A percentile compares a stretch with the other conserved stretches of the same genome.
Evolutionary conservation across 176 grass and related monocot genomes (phyloP).

Genomic region (Ensete glaucum): DNA sequence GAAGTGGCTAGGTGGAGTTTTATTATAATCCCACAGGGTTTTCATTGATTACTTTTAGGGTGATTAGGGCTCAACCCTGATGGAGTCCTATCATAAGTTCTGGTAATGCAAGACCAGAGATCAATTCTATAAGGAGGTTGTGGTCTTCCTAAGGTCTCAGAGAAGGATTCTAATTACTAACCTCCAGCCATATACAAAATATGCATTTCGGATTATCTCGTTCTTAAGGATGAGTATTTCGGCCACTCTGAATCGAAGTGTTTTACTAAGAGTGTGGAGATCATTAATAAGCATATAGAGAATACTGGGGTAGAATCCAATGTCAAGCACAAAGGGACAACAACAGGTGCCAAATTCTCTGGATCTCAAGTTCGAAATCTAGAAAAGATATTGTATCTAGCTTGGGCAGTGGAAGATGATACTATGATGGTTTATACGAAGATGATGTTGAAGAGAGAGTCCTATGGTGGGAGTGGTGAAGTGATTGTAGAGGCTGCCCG

Average conservation of each 20-base stretch:
- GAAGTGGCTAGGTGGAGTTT: no score
- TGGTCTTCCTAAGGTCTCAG: constrained; percentile 55
- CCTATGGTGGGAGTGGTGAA: constrained; percentile 48
- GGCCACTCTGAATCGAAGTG: constrained; percentile 94
- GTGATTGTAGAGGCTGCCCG: constrained; percentile 23
- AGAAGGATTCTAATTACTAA: constrained; percentile 70
- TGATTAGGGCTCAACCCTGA: no score
- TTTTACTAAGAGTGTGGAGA: constrained; percentile 68
- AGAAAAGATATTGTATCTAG: constrained; percentile 51
- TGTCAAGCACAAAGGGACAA: constrained; percentile 35
- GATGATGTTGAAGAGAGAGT: constrained; percentile 47
- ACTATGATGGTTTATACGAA: constrained; percentile 45
- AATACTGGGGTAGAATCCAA: constrained; percentile 25
- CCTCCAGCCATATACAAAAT: constrained; percentile 82
- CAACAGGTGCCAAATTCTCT: constrained; percentile 36
- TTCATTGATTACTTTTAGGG: no score
- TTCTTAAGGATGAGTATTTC: constrained; percentile 61
- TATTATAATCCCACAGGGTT: no score
- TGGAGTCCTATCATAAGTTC: constrained; percentile 27
- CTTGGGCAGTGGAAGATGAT: constrained; percentile 50
- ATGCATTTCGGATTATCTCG: constrained; percentile 84
- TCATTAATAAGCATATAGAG: constrained; percentile 31
- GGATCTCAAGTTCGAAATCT: constrained; percentile 75
- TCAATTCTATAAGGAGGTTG: constrained; percentile 40
- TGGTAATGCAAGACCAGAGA: constrained; percentile 87